phyloP scores from a whole-genome alignment of 2,329 filamentous ascomycete genomes.

The Microsporum canis region DNA sequence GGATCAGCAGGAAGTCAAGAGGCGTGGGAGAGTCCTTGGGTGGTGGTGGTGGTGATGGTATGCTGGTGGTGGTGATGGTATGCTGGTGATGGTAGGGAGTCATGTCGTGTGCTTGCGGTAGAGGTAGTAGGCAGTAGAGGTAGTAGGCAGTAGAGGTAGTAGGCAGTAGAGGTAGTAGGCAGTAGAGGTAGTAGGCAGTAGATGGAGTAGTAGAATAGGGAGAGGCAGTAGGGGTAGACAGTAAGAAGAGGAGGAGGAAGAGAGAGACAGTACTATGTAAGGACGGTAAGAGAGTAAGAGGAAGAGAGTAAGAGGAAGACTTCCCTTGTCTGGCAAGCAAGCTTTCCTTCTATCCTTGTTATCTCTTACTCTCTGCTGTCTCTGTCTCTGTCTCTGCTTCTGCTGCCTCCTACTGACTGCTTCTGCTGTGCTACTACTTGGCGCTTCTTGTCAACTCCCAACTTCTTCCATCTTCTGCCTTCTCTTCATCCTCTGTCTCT shows the following conservation, averaged over 20 bases:
- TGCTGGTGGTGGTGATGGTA: no score
- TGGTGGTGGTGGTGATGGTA: no score
- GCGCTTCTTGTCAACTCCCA: conserved; percentile 6
- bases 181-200: not conserved
- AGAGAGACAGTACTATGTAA: not conserved
- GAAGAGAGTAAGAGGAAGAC: no score
- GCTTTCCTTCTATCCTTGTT: not conserved
- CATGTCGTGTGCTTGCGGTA: no score
- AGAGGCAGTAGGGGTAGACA: not conserved
- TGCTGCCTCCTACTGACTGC: not conserved
- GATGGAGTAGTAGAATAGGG: not conserved
- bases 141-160: no score
- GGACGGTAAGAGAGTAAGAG: no score
- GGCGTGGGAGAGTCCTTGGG: no score
- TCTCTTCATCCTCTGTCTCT: conserved; percentile 8
- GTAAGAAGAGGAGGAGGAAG: not conserved
- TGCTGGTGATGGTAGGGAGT: no score
- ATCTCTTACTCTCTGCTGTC: conserved; percentile 10
- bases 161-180: no score
- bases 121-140: no score
- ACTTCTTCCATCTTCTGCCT: conserved; percentile 12
- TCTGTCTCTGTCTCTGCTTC: conserved; percentile 8
- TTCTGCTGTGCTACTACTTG: conserved; percentile 9
- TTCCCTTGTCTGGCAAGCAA: no score
- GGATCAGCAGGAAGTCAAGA: no score